Base-by-base conservation (phyloP, 306 rosid species). In the Boehmeria nivea region DNA sequence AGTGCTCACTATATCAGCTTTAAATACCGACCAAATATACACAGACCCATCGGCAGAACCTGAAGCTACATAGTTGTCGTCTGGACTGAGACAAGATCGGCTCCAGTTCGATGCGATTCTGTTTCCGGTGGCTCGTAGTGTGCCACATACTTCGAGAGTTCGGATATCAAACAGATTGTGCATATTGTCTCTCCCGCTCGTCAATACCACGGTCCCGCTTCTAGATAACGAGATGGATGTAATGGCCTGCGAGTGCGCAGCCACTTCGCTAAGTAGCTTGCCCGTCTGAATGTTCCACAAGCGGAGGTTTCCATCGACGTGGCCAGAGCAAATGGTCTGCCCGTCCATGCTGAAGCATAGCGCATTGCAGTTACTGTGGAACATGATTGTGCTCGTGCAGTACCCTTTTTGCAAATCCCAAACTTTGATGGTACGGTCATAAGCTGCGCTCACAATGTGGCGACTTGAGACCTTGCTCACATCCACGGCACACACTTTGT, bases 401-500 rank as follows among this genome's bases (percentile, higher is more conserved):
- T 84, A 31, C 68, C 99, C 99, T 76, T 87, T 93, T 65, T 77
- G 70, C 73, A 87, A 65, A 74, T 93, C 99, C 96, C 99, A 93
- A 38, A 93, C 76, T 75, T 93, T 93, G 45, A 93, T 93, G 28
- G 99, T 87, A 11, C 99, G 96, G 63, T 93, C 96, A 53, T 93
- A 85, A 2, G 95, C 95, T 54, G 99, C 93, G 56, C 99, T 93
- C 24, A 87, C 95, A 48, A 83, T 86, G 57, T 81, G 76, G 33
- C 96, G 95, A 46, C 83, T 93, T 19, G 99, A 93, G 63, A 77
- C 31, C 75, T 85, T 93, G 77, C 95, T 85, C 12, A 83, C 94
- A 71, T 87, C 99, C 24, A 93, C 99, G 2, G 96, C 87, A 53
- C 99, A 93, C 34, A 93, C 99, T 87, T 93, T 87, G 65, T 93